A percentile compares a stretch with the other conserved stretches of the same genome.
Evolutionary conservation across 1,139 yeast species (phyloP).

Genomic region (Lodderomyces theae): DNA sequence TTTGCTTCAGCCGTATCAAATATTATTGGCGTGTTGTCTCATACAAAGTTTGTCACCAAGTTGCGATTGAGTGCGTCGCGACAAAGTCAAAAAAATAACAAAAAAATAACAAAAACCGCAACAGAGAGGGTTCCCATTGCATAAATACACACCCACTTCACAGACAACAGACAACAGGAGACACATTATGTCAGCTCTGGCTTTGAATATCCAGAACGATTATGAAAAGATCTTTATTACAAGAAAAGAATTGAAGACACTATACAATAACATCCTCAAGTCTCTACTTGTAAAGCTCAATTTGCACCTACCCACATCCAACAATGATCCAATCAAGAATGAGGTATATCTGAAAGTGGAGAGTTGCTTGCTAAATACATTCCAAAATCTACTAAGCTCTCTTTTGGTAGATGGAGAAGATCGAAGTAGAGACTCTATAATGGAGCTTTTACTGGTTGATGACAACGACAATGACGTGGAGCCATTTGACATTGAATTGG

Average conservation of each 20-base stretch:
- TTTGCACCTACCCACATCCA: constrained; percentile 44
- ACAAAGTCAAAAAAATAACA: too few species aligned
- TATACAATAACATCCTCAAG: constrained; percentile 42
- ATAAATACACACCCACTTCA: too few species aligned
- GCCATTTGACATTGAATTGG: constrained; percentile 60
- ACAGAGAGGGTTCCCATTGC: too few species aligned
- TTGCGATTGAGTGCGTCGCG: too few species aligned
- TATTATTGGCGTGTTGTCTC: too few species aligned
- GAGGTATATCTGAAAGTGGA: constrained; percentile 45
- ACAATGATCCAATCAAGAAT: constrained; percentile 44
- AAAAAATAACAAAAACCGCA: too few species aligned
- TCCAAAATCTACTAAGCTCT: constrained; percentile 52
- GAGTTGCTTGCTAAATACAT: constrained; percentile 44
- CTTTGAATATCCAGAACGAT: not conserved
- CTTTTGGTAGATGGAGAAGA: constrained; percentile 50
- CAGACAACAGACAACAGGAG: too few species aligned
- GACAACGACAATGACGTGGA: constrained; percentile 45
- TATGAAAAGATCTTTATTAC: constrained; percentile 13
- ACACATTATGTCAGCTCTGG: not conserved
- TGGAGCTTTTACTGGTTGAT: constrained; percentile 29
- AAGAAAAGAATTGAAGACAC: constrained; percentile 47
- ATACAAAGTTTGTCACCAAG: too few species aligned
- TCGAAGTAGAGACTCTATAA: constrained; percentile 10
- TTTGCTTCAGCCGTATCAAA: too few species aligned
- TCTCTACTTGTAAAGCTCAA: constrained; percentile 43